A percentile compares a stretch with the other conserved stretches of the same genome.
phyloP scores from a whole-genome alignment of 805 yeast genomes.

The Pichia ethanolica region DNA sequence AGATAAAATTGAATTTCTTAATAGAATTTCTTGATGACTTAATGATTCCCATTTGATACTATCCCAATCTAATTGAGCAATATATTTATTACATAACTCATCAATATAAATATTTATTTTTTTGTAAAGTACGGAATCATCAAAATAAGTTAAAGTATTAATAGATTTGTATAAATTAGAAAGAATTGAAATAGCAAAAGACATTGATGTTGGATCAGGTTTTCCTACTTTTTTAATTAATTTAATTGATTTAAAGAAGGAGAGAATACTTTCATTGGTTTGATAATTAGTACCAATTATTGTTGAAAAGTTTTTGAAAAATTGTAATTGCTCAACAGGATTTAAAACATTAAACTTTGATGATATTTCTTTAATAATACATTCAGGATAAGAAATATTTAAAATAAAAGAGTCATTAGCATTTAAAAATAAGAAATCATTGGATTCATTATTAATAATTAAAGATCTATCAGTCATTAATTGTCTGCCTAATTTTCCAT shows the following conservation, averaged over 20 bases:
- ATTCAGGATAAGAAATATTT: constrained; percentile 38
- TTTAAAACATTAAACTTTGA: constrained; percentile 18
- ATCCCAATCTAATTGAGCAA: constrained; percentile 33
- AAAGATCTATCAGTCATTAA: constrained; percentile 37
- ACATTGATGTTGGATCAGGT: constrained; percentile 29
- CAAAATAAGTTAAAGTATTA: constrained; percentile 17
- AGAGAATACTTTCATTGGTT: constrained; percentile 24
- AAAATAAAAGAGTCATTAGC: constrained; percentile 40
- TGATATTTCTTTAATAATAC: constrained; percentile 21
- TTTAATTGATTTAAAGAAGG: constrained; percentile 29
- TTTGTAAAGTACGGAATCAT: constrained; percentile 11
- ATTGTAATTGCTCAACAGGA: constrained; percentile 28
- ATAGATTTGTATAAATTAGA: constrained; percentile 27
- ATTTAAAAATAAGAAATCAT: constrained; percentile 35
- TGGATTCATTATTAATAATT: constrained; percentile 13
- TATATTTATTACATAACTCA: constrained; percentile 14
- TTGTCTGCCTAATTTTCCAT: constrained; percentile 31
- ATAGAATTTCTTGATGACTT: constrained; percentile 33
- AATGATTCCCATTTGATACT: constrained; percentile 19
- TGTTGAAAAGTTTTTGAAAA: constrained; percentile 35
- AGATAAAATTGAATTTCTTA: constrained; percentile 37
- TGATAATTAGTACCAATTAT: constrained; percentile 30
- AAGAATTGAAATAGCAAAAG: constrained; percentile 28
- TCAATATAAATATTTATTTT: constrained; percentile 12
- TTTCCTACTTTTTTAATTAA: constrained; percentile 20